Conservation (phyloP, 139 green algal genomes). For the Chlorella ohadii region DNA sequence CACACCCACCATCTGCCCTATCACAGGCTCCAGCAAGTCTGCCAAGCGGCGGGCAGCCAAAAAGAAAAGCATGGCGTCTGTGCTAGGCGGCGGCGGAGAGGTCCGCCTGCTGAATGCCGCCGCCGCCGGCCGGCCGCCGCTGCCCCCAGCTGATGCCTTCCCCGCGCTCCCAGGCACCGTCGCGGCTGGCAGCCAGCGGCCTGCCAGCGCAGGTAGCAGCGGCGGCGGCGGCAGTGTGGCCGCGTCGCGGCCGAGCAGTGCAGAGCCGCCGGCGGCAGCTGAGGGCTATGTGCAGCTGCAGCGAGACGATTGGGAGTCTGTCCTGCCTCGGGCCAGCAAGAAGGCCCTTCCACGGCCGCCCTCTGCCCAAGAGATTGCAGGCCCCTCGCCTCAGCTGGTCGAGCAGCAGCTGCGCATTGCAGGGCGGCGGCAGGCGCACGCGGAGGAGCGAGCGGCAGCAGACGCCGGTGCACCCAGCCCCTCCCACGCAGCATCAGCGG, state of each 20-base stretch:
- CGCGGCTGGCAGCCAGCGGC: background rate
- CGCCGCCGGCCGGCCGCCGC: constrained; percentile 10
- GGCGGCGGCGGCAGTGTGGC: background rate
- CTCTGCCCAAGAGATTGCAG: constrained; percentile 21
- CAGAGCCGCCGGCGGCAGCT: background rate
- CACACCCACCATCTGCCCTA: background rate
- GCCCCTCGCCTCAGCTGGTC: background rate
- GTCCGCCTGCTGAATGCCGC: constrained; percentile 32
- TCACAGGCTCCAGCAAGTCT: constrained; percentile 54
- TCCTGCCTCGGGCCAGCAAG: constrained; percentile 8
- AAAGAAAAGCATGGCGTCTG: constrained; percentile 49
- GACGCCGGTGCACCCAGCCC: too few species aligned
- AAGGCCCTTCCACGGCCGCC: constrained; percentile 20
- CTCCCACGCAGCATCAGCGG: too few species aligned
- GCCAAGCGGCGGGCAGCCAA: constrained; percentile 55
- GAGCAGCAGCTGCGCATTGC: background rate
- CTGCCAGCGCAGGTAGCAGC: constrained; percentile 2
- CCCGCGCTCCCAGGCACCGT: constrained; percentile 10
- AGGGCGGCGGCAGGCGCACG: background rate
- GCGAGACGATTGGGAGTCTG: constrained; percentile 17
- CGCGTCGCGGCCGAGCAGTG: background rate
- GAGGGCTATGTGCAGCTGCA: background rate
- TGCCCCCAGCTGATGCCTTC: constrained; percentile 11
- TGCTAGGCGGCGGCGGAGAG: constrained; percentile 30
- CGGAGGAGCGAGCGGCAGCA: background rate